A percentile compares a stretch with the other conserved stretches of the same genome.
phyloP scores from a whole-genome alignment of 129 eudicot genomes.

The Flaveria ramosissima region DNA sequence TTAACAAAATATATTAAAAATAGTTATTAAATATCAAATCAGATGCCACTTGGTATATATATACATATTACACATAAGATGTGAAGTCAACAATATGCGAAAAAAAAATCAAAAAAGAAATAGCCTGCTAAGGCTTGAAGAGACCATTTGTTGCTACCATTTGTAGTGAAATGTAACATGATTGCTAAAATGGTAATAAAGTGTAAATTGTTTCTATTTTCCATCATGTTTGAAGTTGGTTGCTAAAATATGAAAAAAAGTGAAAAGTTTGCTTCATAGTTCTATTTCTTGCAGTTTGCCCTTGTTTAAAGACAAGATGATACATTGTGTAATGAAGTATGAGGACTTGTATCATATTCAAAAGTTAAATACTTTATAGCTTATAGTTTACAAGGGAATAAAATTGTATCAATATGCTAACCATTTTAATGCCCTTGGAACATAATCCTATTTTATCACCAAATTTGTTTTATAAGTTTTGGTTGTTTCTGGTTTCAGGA shows the following conservation, averaged over 20 bases:
- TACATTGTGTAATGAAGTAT: not conserved
- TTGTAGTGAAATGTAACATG: not conserved
- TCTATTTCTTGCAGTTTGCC: not conserved
- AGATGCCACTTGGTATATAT: not conserved
- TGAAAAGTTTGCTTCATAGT: not conserved
- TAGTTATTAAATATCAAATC: not conserved
- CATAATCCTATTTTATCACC: not conserved
- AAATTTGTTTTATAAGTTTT: not conserved
- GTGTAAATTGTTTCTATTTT: not conserved
- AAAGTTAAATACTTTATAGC: not conserved
- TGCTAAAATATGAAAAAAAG: not conserved
- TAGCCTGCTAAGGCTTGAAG: not conserved
- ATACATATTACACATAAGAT: not conserved
- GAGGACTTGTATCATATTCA: not conserved
- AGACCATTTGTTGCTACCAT: not conserved
- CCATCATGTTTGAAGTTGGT: not conserved
- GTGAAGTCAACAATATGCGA: not conserved
- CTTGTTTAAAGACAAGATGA: not conserved
- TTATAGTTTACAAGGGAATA: too few species aligned
- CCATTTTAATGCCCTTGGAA: not conserved
- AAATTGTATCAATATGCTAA: too few species aligned
- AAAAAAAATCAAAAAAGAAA: not conserved
- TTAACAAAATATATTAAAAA: not conserved
- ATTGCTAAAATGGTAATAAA: not conserved
- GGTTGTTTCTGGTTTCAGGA: slow-evolving; percentile 59